These are phyloP conservation scores for Camellia oleifera DNA, from an alignment of 179 eudicot species.

Conservation along the genomic window DNA sequence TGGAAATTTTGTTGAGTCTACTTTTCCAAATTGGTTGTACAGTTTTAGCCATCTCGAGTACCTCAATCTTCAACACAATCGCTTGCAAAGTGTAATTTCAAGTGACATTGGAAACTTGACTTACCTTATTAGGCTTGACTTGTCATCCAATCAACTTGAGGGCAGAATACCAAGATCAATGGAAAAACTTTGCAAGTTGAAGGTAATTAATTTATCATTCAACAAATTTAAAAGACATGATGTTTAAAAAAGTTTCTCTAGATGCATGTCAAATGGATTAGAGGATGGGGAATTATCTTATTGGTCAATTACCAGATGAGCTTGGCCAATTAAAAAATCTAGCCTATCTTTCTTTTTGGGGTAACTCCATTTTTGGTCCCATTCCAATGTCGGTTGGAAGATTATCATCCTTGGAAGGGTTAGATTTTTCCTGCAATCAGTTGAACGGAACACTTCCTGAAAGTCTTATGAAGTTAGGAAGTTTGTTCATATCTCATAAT, in stretches of 20 bases:
- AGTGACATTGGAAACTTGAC: slow-evolving; percentile 17
- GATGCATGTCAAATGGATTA: too few species aligned
- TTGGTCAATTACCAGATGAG: too few species aligned
- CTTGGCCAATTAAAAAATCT: slow-evolving; percentile 5
- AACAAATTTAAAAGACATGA: background rate
- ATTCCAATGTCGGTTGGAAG: too few species aligned
- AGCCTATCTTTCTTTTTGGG: background rate
- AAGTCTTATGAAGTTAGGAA: slow-evolving; percentile 2
- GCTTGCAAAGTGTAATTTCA: background rate
- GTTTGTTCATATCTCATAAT: background rate
- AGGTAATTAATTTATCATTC: background rate
- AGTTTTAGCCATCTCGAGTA: background rate
- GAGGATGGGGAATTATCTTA: too few species aligned
- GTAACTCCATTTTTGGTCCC: background rate
- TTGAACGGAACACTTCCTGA: slow-evolving; percentile 13
- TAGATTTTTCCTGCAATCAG: too few species aligned
- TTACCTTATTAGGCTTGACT: slow-evolving; percentile 10
- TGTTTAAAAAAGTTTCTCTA: too few species aligned
- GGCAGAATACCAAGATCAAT: background rate
- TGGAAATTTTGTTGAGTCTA: background rate
- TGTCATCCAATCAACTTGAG: slow-evolving; percentile 6
- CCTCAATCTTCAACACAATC: background rate
- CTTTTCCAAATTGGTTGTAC: slow-evolving; percentile 13
- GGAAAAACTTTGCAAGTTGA: slow-evolving; percentile 2
- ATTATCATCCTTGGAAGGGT: too few species aligned